These are phyloP conservation scores for Suillus tomentosus DNA, from an alignment of 768 basidiomycete species.

Conservation along the genomic window DNA sequence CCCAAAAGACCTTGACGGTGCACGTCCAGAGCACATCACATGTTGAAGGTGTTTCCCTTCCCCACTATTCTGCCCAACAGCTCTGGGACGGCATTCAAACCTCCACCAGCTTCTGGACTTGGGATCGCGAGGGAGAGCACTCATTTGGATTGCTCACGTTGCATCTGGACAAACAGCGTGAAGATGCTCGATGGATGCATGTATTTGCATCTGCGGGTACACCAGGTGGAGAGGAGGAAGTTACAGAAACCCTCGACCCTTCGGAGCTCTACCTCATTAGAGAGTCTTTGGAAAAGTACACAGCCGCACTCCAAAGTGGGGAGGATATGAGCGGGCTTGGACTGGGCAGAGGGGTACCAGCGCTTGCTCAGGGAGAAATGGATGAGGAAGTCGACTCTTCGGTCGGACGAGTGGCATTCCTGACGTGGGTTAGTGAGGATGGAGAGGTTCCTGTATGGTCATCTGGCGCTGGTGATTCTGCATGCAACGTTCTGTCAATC, in stretches of 20 bases:
- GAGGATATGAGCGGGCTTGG: slow-evolving; percentile 65
- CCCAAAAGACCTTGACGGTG: slow-evolving; percentile 63
- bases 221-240: slow-evolving; percentile 54
- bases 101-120: slow-evolving; percentile 90
- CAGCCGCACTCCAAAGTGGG: slow-evolving; percentile 57
- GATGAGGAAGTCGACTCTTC: slow-evolving; percentile 86
- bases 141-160: slow-evolving; percentile 73
- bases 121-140: slow-evolving; percentile 75
- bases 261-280: slow-evolving; percentile 78
- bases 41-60: slow-evolving; percentile 41
- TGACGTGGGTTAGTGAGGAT: slow-evolving; percentile 67
- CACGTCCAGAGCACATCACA: slow-evolving; percentile 48
- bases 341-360: slow-evolving; percentile 70
- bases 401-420: slow-evolving; percentile 62
- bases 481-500: slow-evolving; percentile 65
- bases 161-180: slow-evolving; percentile 85
- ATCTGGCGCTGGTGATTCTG: slow-evolving; percentile 31
- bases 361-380: slow-evolving; percentile 84
- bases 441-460: slow-evolving; percentile 50
- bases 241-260: slow-evolving; percentile 87
- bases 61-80: slow-evolving; percentile 58
- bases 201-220: slow-evolving; percentile 66
- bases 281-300: slow-evolving; percentile 87
- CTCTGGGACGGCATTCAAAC: slow-evolving; percentile 83
- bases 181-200: slow-evolving; percentile 83